Conservation (phyloP, 1,284 basidiomycete species). For the Apiotrichum montevideense region DNA sequence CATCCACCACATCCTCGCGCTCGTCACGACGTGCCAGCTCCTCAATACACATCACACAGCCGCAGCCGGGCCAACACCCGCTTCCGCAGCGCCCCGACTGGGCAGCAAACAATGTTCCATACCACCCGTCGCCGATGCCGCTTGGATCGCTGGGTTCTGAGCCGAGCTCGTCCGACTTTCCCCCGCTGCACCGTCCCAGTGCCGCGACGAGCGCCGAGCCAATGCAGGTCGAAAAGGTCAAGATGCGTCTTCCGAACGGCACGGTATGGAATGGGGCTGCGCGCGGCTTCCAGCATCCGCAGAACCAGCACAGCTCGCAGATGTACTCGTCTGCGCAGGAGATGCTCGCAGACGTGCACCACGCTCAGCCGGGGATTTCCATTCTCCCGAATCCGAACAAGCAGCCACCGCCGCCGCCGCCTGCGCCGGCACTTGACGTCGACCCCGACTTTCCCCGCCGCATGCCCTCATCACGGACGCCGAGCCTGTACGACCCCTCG, state of each 20-base stretch:
- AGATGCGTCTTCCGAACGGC: constrained; percentile 17
- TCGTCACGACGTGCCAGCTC: constrained; percentile 29
- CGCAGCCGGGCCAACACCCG: constrained; percentile 34
- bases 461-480: constrained; percentile 17
- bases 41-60: constrained; percentile 31
- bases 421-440: neutral
- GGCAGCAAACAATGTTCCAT: constrained; percentile 42
- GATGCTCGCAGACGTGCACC: neutral
- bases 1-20: constrained; percentile 37
- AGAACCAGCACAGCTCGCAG: neutral
- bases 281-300: constrained; percentile 7
- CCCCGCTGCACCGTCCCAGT: constrained; percentile 24
- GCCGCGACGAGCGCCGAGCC: constrained; percentile 33
- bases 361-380: constrained; percentile 3
- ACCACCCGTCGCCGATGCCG: constrained; percentile 36
- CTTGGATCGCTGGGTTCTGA: constrained; percentile 2
- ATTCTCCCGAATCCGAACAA: constrained; percentile 11
- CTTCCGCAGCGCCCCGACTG: constrained; percentile 42
- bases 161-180: constrained; percentile 31
- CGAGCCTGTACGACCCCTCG: constrained; percentile 33
- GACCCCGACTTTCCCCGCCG: constrained; percentile 39
- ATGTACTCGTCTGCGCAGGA: neutral
- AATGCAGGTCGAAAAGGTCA: constrained; percentile 41
- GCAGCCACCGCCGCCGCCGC: neutral
- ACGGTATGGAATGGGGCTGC: constrained; percentile 32